Percentiles rank a stretch among this genome's conserved stretches.
phyloP scores from a whole-genome alignment of 352 stramenopile genomes.

The Pythium apleroticum region DNA sequence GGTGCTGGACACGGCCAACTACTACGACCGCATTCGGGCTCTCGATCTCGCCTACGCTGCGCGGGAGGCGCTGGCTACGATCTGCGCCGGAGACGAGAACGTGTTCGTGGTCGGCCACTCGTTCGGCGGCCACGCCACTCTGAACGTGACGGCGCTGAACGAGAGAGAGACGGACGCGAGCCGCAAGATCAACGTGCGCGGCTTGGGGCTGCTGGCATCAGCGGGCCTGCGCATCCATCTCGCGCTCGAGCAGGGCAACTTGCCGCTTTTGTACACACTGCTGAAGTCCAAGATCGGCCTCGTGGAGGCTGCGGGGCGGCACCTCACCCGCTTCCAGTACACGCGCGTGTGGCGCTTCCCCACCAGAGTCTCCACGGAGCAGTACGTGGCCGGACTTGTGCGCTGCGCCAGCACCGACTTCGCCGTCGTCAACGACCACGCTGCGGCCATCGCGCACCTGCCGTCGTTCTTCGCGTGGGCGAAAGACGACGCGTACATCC shows the following conservation, averaged over 20 bases:
- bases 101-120: conserved; percentile 32
- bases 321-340: conserved; percentile 18
- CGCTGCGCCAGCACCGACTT: conserved; percentile 40
- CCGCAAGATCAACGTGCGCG: conserved; percentile 4
- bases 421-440: conserved; percentile 29
- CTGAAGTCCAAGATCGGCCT: conserved; percentile 12
- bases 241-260: conserved; percentile 20
- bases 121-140: conserved; percentile 29
- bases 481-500: conserved; percentile 32
- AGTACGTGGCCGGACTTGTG: conserved; percentile 34
- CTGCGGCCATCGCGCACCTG: conserved; percentile 24
- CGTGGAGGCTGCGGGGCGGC: conserved; percentile 13
- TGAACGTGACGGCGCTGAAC: conserved; percentile 23
- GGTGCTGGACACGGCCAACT: conserved; percentile 15
- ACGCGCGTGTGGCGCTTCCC: conserved; percentile 28
- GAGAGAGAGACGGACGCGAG: background rate
- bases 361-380: conserved; percentile 4
- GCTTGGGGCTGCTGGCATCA: conserved; percentile 28
- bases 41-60: conserved; percentile 16
- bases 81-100: conserved; percentile 18
- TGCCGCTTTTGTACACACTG: conserved; percentile 11
- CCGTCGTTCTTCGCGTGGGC: conserved; percentile 45
- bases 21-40: conserved; percentile 21
- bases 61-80: conserved; percentile 15
- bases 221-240: conserved; percentile 37